Evolutionary conservation across 768 basidiomycete species (phyloP), one percentile per base, ranked within the genome.

Genomic region (Rickenella mellea): DNA sequence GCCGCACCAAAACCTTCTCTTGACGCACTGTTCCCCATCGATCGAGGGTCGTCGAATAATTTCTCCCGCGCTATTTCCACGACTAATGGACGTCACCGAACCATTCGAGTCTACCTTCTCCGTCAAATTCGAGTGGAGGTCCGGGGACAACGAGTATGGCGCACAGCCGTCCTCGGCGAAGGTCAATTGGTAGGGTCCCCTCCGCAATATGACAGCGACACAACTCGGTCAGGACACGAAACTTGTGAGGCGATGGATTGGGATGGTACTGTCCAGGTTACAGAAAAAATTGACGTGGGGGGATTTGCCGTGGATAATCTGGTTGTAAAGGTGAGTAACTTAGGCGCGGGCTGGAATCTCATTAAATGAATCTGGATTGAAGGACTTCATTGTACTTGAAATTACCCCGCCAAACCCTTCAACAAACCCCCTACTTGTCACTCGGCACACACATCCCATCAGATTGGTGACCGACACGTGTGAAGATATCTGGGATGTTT

Each of bases 391-490:
- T 24, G 63, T 68, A 12, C 54, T 81, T 20, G 59, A 64, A 3
- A 48, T 82, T 33, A 49, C 62, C n/a, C 71, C 48, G 51, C 61
- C 47, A 47, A 54, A 53, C 50, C 61, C 61, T 12, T 55, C 50
- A 57, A 65, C 29, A 50, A 69, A 49, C 42, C 70, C 53, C 21
- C 59, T 53, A 43, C 50, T 41, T 43, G 68, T 54, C 19, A 45
- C 54, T 14, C 70, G 70, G 52, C 51, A 76, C 37, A 62, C 62
- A 10, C 63, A 75, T 45, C 71, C 76, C 1, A 73, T 82, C 38
- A 65, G 69, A 39, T 53, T 83, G 24, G 77, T 75, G 27, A 79
- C 79, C 1, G 77, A 83, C 46, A 59, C 77, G 63, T n/a, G n/a
- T n/a, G n/a, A n/a, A n/a, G n/a, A n/a, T n/a, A n/a, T n/a, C n/a